Evolutionary conservation across 2,329 filamentous ascomycete genomes (phyloP), one percentile per base, ranked within the genome.

Genomic region (Alternaria rosae): DNA sequence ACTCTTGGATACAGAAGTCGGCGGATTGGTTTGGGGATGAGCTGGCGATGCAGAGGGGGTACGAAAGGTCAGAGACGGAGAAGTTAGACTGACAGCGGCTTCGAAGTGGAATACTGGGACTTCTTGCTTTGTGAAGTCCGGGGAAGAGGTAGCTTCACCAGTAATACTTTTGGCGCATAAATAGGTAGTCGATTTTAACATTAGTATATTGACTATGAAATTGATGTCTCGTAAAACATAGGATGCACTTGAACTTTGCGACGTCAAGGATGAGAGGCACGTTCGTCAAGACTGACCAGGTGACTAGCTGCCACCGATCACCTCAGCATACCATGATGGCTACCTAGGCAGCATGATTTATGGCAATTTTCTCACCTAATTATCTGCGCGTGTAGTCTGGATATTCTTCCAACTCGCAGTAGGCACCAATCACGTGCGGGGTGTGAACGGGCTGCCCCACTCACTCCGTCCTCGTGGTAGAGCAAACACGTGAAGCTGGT

Each of bases 391-490:
- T 50, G 26, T 15, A 52, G 20, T 7, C 26, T 5, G 12, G 15
- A 7, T 8, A 20, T 30, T 17, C 26, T 7, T 11, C 42, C 17
- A 23, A 4, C 12, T 0, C 56, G n/a, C 26, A 26, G 23, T 9
- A 20, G 23, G 17, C 15, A 44, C 15, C 41, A n/a, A 41, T 54
- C 57, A 55, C 57, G 61, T 60, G 61, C 30, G 38, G 38, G 35
- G 42, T 9, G 53, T 56, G 57, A 62, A 59, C 43, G 44, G 53
- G 38, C 47, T 25, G 52, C 62, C 62, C 62, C 59, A 56, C 62
- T 55, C 47, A 30, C 51, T 50, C 44, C 35, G 47, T 35, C 26
- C 54, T 32, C 41, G 30, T 25, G 32, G 32, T 30, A n/a, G 30
- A 47, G 47, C 41, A 35, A 55, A 23, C 57, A 47, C 51, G 17